These are phyloP conservation scores for Chrysoporthe austroafricana DNA, from an alignment of 2,329 filamentous ascomycete genomes.

Conservation along the genomic window DNA sequence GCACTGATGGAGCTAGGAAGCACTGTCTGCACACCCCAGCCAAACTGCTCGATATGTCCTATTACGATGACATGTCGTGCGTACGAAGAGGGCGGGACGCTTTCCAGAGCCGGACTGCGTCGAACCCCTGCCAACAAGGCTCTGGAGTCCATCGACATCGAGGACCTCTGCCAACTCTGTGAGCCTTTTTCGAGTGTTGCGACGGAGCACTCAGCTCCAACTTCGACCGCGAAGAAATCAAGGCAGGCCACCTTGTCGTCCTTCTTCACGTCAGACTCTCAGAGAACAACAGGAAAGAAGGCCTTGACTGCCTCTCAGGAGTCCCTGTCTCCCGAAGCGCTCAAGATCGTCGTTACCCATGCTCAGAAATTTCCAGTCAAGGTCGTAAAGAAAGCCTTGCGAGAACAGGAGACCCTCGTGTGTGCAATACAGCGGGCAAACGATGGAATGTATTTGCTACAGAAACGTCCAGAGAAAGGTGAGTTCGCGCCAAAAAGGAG, in stretches of 20 bases:
- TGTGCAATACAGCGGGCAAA: conserved; percentile 49
- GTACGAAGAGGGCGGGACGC: conserved; percentile 50
- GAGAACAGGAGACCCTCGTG: conserved; percentile 56
- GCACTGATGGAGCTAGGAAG: conserved; percentile 69
- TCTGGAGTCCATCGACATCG: conserved; percentile 46
- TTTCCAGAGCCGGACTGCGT: conserved; percentile 33
- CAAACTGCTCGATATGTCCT: conserved; percentile 57
- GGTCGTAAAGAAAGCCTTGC: conserved; percentile 54
- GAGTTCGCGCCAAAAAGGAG: background rate
- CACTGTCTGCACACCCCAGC: conserved; percentile 63
- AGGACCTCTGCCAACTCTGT: conserved; percentile 55
- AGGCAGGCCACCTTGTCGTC: conserved; percentile 41
- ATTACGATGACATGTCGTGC: conserved; percentile 55
- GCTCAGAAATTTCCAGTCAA: conserved; percentile 57
- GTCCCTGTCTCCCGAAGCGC: conserved; percentile 26
- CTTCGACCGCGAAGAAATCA: background rate
- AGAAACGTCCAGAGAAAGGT: conserved; percentile 54
- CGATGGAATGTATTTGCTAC: conserved; percentile 52
- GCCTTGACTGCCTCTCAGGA: background rate
- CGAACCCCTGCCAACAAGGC: background rate
- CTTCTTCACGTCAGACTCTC: conserved; percentile 35
- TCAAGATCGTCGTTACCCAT: conserved; percentile 47
- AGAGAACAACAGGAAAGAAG: conserved; percentile 14
- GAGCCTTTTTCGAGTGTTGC: conserved; percentile 47
- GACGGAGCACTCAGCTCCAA: conserved; percentile 30